Evolutionary conservation across 1,284 basidiomycete genomes (phyloP), one percentile per base, ranked within the genome.

Genomic region (Cutaneotrichosporon cyanovorans): DNA sequence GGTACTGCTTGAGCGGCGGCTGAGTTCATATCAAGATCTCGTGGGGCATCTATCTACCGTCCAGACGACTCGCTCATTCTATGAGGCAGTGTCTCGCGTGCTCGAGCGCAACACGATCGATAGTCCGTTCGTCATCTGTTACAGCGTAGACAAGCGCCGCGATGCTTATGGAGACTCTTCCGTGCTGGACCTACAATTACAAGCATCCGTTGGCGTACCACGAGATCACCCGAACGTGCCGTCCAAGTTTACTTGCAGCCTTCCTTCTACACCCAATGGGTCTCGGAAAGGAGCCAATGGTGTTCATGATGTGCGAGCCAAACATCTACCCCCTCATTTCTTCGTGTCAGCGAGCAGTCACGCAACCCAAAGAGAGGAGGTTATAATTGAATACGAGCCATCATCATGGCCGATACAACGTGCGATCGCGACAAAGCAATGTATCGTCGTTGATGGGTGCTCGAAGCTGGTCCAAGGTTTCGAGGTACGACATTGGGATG

Each of bases 401-500:
- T 22, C 40, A 3, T 21, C 36, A 1, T 62, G 62, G 62, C 63
- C 59, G 2, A 50, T 63, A 10, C 41, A 51, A 2, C 45, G 57
- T 16, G 62, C 65, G 1, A 48, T 68, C 21, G 25, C 42, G 2
- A 48, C 55, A 3, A 37, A 56, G 7, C 51, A 57, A 33, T 53
- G 55, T 9, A 50, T 65, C 0, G 42, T 61, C 9, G 57, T 68
- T 2, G 59, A 65, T 16, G 59, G 65, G 40, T 60, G 57, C 40
- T 42, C 53, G 3, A 32, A 48, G 3, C 44, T 65, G 1, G 45
- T 61, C 20, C 32, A 50, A 25, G 62, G 59, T 0, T 61, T 62
- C 30, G 55, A 59, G 4, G 18, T 61, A n/a, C 50, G 61, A 4
- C 57, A 59, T 7, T 69, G 66, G 66, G 58, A 57, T 7, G 52